Percentiles rank a stretch among this genome's conserved stretches.
Evolutionary conservation across 441 rosid genomes (phyloP).

Genomic region (Populus hybrid): DNA sequence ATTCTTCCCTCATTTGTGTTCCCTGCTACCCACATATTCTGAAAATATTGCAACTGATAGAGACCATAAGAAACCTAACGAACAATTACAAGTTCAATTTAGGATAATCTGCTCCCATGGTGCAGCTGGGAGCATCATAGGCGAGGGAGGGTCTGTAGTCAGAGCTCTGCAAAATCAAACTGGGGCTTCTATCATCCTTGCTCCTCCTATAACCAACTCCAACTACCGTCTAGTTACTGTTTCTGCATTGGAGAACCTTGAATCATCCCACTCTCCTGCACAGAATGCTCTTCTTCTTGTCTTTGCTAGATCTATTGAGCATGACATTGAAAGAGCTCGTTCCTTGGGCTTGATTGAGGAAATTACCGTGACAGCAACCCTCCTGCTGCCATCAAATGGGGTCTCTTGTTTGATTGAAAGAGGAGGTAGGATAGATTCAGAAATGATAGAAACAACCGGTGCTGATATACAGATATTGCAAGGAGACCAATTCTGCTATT

Average conservation of each 20-base stretch:
- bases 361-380: conserved; percentile 43
- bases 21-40: conserved; percentile 27
- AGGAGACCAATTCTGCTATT: conserved; percentile 24
- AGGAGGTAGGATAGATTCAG: conserved; percentile 26
- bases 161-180: conserved; percentile 54
- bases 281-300: conserved; percentile 54
- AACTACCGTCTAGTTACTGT: conserved; percentile 50
- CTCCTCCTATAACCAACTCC: conserved; percentile 27
- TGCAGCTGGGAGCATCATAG: conserved; percentile 60
- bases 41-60: conserved; percentile 19
- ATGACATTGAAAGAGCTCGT: conserved; percentile 39
- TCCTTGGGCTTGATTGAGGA: conserved; percentile 26
- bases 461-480: conserved; percentile 39
- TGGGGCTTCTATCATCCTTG: conserved; percentile 54
- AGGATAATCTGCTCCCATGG: conserved; percentile 47
- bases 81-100: conserved; percentile 37
- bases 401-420: conserved; percentile 32
- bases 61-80: conserved; percentile 21
- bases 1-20: conserved; percentile 48
- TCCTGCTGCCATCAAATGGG: conserved; percentile 41
- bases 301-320: conserved; percentile 53
- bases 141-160: conserved; percentile 50
- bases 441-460: conserved; percentile 28
- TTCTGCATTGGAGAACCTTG: conserved; percentile 57
- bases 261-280: conserved; percentile 51